phyloP scores from a whole-genome alignment of 2,329 filamentous ascomycete genomes.

The Fusarium sp. region DNA sequence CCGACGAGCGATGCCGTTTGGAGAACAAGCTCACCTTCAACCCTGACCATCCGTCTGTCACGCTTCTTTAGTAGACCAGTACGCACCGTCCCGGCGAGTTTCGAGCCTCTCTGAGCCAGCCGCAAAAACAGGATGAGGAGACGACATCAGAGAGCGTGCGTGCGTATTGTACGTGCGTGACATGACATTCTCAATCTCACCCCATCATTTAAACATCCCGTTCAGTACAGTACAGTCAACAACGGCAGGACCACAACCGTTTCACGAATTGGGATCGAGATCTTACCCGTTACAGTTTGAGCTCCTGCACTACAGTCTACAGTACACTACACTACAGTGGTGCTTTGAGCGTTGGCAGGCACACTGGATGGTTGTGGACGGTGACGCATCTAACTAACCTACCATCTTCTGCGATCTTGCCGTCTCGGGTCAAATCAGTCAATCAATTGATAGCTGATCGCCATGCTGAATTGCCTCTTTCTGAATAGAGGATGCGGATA shows the following conservation, averaged over 20 bases:
- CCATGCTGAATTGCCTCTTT: conserved; percentile 27
- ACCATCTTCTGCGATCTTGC: conserved; percentile 25
- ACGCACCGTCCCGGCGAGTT: conserved; percentile 36
- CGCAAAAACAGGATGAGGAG: conserved; percentile 21
- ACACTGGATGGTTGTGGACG: conserved; percentile 8
- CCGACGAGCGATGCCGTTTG: conserved; percentile 37
- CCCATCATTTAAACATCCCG: conserved; percentile 13
- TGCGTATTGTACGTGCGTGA: not conserved
- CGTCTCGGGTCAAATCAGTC: conserved; percentile 30
- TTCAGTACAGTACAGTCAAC: not conserved
- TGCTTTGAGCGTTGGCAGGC: conserved; percentile 13
- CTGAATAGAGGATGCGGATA: conserved; percentile 31
- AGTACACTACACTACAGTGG: conserved; percentile 15
- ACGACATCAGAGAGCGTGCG: conserved; percentile 20
- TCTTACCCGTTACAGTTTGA: conserved; percentile 36
- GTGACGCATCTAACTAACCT: conserved; percentile 22
- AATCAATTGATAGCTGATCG: conserved; percentile 37
- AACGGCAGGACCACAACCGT: conserved; percentile 20
- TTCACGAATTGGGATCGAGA: conserved; percentile 46
- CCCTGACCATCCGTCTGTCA: conserved; percentile 32
- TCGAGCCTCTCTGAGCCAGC: conserved; percentile 19
- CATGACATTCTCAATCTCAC: conserved; percentile 37
- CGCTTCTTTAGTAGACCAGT: conserved; percentile 23
- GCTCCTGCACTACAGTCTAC: conserved; percentile 17
- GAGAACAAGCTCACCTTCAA: conserved; percentile 34